Conservation (phyloP, 78 protist genomes). For the Dictyostelium brefeldianum region DNA sequence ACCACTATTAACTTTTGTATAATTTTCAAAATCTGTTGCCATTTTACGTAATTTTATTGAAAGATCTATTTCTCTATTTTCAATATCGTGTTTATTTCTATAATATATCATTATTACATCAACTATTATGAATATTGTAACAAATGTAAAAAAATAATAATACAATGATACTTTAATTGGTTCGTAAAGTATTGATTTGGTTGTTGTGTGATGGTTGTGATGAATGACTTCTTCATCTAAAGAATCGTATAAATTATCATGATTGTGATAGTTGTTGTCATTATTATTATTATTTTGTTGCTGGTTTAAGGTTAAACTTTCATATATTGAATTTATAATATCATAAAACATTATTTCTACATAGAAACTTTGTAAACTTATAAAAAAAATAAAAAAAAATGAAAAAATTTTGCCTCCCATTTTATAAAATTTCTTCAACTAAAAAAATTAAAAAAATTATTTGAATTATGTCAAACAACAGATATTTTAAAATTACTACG, state of each 20-base stretch:
- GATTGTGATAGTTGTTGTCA: background rate
- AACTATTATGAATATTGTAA: background rate
- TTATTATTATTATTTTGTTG: background rate
- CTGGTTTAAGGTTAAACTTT: too few relatives aligned
- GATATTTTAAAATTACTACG: too few relatives aligned
- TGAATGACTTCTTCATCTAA: background rate
- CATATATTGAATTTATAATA: too few relatives aligned
- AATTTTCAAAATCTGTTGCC: background rate
- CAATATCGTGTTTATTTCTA: background rate
- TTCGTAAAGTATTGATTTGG: background rate
- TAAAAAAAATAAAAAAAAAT: too few relatives aligned
- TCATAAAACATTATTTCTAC: too few relatives aligned
- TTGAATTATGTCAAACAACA: too few relatives aligned
- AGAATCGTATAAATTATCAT: background rate
- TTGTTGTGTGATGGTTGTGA: too few relatives aligned
- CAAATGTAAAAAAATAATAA: background rate
- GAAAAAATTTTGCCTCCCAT: too few relatives aligned
- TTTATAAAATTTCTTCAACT: too few relatives aligned
- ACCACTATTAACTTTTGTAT: background rate
- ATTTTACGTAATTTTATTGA: background rate
- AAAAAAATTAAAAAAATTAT: too few relatives aligned
- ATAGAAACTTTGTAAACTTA: too few relatives aligned
- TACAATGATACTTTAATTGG: constrained; percentile 5
- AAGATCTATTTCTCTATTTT: background rate
- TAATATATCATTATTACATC: background rate